Evolutionary conservation across 148 eudicot species (phyloP), one percentile per base, ranked within the genome.

Genomic region (Silene conica): DNA sequence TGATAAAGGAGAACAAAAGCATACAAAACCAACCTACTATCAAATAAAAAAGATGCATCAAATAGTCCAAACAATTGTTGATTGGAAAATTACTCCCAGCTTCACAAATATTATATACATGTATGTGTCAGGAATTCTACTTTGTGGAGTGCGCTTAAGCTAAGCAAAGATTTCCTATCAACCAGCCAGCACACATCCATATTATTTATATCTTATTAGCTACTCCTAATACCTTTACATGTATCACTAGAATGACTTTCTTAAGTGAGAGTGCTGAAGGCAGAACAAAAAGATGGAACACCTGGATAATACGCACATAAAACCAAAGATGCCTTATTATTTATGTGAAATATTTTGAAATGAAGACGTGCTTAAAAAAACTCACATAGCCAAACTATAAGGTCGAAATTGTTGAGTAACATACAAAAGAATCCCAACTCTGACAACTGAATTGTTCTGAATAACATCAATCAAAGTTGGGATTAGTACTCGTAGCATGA

Each of bases 11-110:
- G 13, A 65, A 34, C 50, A 26, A 65, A 34, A 66, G 12, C 69
- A 66, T 66, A n/a, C 69, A 34, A 18, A 65, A 66, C 38, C 22
- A 65, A 66, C 38, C 22, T 66, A 38, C 23, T n/a, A 66, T 19
- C n/a, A n/a, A 16, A 66, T 41, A 38, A 19, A 34, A 34, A 16
- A 7, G 1, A 15, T 41, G 65, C 65, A 22, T 22, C 21, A 50
- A 50, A 8, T 48, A 48, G 54, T 48, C 2, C 16, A 48, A 50
- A 50, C 55, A 50, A 14, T 12, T 3, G 55, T 50, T 11, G 55
- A 13, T 11, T 50, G 55, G 55, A 15, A 50, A 50, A 50, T 50
- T 50, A 13, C 14, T 50, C 55, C 55, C 55, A 50, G 55, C 55
- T 50, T 15, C 55, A 50, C 2, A 15, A 2, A 48, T 48, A 11